phyloP scores from a whole-genome alignment of 192 early-diverging fungal species.

The Gamsiella multidivaricata region DNA sequence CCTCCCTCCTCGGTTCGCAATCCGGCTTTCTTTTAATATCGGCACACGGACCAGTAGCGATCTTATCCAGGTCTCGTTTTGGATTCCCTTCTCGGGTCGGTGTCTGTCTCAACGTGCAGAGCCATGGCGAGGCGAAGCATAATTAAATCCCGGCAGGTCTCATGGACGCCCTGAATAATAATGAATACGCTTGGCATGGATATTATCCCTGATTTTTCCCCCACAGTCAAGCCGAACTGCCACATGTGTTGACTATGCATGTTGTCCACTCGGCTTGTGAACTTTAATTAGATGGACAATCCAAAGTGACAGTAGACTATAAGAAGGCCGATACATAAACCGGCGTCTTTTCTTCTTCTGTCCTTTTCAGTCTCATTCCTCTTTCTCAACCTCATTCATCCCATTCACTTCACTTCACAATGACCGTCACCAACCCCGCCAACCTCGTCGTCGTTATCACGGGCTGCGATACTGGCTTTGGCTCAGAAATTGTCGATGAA shows the following conservation, averaged over 20 bases:
- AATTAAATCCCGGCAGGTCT: too few relatives aligned
- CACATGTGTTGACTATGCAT: too few relatives aligned
- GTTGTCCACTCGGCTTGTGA: not conserved
- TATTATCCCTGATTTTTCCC: too few relatives aligned
- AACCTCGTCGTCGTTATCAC: constrained; percentile 47
- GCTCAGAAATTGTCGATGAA: constrained; percentile 44
- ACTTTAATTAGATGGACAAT: not conserved
- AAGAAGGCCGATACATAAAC: too few relatives aligned
- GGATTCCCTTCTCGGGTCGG: constrained; percentile 40
- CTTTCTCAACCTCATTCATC: not conserved
- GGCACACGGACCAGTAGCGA: too few relatives aligned
- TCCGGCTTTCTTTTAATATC: too few relatives aligned
- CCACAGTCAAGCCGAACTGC: too few relatives aligned
- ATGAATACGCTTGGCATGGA: too few relatives aligned
- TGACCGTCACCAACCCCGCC: constrained; percentile 33
- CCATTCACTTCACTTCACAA: not conserved
- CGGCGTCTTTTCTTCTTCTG: too few relatives aligned
- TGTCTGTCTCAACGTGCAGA: constrained; percentile 2
- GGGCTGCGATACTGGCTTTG: constrained; percentile 49
- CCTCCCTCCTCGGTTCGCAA: too few relatives aligned
- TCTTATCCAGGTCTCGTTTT: too few relatives aligned
- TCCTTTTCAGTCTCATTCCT: not conserved
- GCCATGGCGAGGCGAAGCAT: not conserved
- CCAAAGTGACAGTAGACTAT: constrained; percentile 25
- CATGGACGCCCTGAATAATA: too few relatives aligned